These are phyloP conservation scores for Blastosporella zonata DNA, from an alignment of 1,284 basidiomycete genomes.

Conservation along the genomic window DNA sequence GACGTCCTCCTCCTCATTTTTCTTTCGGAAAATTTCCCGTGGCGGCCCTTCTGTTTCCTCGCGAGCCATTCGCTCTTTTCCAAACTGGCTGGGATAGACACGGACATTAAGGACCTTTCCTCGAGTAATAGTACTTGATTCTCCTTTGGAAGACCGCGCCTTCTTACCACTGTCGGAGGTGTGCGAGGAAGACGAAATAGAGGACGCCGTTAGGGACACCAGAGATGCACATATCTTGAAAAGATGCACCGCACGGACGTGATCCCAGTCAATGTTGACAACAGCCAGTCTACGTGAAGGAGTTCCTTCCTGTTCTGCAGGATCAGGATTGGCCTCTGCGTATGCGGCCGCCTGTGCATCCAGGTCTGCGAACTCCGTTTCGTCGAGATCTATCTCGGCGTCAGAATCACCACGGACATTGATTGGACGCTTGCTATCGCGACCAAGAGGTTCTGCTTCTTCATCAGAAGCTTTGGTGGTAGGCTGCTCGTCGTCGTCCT, in stretches of 20 bases:
- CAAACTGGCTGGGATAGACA: conserved; percentile 94
- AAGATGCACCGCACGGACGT: conserved; percentile 87
- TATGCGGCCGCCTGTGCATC: conserved; percentile 74
- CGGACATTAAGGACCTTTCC: conserved; percentile 75
- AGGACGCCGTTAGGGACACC: conserved; percentile 54
- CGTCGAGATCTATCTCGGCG: conserved; percentile 70
- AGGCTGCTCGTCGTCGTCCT: conserved; percentile 53
- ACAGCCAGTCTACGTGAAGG: conserved; percentile 81
- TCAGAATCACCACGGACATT: conserved; percentile 38
- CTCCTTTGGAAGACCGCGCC: not conserved
- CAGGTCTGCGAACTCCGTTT: conserved; percentile 64
- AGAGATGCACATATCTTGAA: conserved; percentile 94
- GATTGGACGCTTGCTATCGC: conserved; percentile 33
- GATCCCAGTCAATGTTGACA: conserved; percentile 99
- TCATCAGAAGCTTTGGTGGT: conserved; percentile 36
- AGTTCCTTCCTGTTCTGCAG: conserved; percentile 28
- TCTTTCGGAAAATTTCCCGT: conserved; percentile 74
- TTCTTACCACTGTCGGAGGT: not conserved
- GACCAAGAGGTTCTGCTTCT: conserved; percentile 42
- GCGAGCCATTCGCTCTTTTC: conserved; percentile 81
- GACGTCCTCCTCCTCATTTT: conserved; percentile 46
- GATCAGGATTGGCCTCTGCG: conserved; percentile 41
- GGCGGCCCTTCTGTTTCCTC: conserved; percentile 95
- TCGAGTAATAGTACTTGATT: conserved; percentile 29
- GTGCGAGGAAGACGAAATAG: conserved; percentile 24